Percentiles rank a stretch among this genome's conserved stretches.
These are phyloP conservation scores for Scedosporium minutisporum DNA, from an alignment of 2,329 filamentous ascomycete species.

Conservation along the genomic window DNA sequence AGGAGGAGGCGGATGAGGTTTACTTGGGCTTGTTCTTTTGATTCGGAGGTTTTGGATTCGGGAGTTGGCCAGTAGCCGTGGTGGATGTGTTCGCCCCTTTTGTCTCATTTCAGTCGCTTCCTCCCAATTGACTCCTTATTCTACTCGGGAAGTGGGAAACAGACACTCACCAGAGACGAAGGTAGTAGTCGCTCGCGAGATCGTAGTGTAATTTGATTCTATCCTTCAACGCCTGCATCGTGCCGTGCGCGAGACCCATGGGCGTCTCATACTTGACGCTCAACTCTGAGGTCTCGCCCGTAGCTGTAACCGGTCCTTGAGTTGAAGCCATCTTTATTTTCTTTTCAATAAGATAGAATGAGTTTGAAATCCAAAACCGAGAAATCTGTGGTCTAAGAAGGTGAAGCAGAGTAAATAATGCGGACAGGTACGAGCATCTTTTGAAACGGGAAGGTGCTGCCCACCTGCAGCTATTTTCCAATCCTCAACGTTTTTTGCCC, in stretches of 20 bases:
- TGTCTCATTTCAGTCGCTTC: not conserved
- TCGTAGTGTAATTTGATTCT: slow-evolving; percentile 53
- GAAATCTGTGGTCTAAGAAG: too few relatives aligned
- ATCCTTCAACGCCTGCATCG: slow-evolving; percentile 42
- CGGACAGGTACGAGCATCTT: too few relatives aligned
- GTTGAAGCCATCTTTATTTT: not conserved
- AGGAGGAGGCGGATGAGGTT: slow-evolving; percentile 48
- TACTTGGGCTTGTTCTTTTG: slow-evolving; percentile 47
- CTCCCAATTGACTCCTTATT: not conserved
- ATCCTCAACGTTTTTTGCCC: too few relatives aligned
- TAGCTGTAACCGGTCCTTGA: not conserved
- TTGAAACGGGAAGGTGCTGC: too few relatives aligned
- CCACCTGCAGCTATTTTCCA: too few relatives aligned
- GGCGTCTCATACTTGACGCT: slow-evolving; percentile 36
- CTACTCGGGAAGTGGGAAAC: not conserved
- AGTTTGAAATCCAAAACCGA: too few relatives aligned
- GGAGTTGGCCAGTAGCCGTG: slow-evolving; percentile 48
- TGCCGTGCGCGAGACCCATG: slow-evolving; percentile 33
- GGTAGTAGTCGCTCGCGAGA: slow-evolving; percentile 51
- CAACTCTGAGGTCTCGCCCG: slow-evolving; percentile 21
- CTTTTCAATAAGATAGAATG: not conserved
- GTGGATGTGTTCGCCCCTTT: slow-evolving; percentile 54
- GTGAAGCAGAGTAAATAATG: too few relatives aligned
- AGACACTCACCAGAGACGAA: slow-evolving; percentile 44
- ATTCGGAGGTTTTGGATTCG: slow-evolving; percentile 34